These are phyloP conservation scores for Fusarium pininemorale DNA, from an alignment of 2,329 filamentous ascomycete genomes.

Conservation along the genomic window DNA sequence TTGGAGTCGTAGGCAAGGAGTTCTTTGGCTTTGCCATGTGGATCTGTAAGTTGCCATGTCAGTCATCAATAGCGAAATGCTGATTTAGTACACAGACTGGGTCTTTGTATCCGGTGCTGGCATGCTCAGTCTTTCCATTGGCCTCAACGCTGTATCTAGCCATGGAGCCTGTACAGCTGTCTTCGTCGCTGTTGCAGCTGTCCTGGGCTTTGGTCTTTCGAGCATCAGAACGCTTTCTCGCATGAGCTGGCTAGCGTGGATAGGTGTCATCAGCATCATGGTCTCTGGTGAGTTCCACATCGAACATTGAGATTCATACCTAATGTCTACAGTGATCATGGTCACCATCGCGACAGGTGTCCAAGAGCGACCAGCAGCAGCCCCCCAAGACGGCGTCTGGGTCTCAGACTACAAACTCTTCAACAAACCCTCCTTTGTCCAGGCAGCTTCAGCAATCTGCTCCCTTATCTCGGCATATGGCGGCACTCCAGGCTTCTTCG, in stretches of 20 bases:
- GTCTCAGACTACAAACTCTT: slow-evolving; percentile 45
- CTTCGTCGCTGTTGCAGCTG: slow-evolving; percentile 49
- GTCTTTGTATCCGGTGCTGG: slow-evolving; percentile 31
- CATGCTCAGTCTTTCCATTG: slow-evolving; percentile 48
- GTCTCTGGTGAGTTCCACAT: not conserved
- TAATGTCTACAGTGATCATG: slow-evolving; percentile 13
- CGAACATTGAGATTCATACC: not conserved
- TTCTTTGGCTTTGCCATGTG: slow-evolving; percentile 50
- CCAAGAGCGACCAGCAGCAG: slow-evolving; percentile 25
- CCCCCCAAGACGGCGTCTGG: slow-evolving; percentile 35
- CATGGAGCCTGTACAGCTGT: slow-evolving; percentile 52
- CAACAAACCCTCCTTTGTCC: slow-evolving; percentile 44
- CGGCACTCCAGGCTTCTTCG: slow-evolving; percentile 48
- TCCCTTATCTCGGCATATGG: slow-evolving; percentile 50
- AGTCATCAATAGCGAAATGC: rapidly evolving
- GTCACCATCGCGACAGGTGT: slow-evolving; percentile 37
- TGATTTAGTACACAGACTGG: slow-evolving; percentile 8
- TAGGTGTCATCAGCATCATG: slow-evolving; percentile 29
- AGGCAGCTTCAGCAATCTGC: slow-evolving; percentile 46
- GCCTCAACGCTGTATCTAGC: slow-evolving; percentile 50
- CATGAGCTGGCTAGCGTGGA: slow-evolving; percentile 47
- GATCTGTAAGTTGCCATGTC: slow-evolving; percentile 42
- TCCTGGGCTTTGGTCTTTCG: slow-evolving; percentile 42
- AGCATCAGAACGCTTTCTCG: slow-evolving; percentile 45
- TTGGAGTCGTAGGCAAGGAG: slow-evolving; percentile 56